Conservation (phyloP, 768 basidiomycete genomes). For the Panellus pusillus region DNA sequence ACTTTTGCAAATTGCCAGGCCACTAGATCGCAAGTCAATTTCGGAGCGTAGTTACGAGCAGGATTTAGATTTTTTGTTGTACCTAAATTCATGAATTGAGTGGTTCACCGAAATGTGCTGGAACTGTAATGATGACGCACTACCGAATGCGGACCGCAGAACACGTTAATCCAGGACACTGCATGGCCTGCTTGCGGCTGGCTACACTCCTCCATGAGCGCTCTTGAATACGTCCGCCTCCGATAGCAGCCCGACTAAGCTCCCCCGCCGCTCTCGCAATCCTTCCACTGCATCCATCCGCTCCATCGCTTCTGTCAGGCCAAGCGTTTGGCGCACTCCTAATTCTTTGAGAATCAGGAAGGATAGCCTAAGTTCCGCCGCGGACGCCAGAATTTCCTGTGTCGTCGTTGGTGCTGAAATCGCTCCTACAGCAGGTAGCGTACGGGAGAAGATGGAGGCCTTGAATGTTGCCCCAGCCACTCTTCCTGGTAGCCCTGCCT, state of each 20-base stretch:
- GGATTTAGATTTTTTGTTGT: too few species aligned
- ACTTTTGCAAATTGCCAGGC: too few species aligned
- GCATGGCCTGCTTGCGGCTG: not conserved
- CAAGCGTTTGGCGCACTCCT: constrained; percentile 18
- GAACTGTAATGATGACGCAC: not conserved
- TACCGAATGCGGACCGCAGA: not conserved
- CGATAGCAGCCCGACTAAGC: constrained; percentile 1
- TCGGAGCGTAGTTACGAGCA: too few species aligned
- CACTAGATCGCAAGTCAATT: too few species aligned
- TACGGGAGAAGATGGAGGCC: constrained; percentile 20
- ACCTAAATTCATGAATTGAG: constrained; percentile 10
- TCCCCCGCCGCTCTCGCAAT: constrained; percentile 15
- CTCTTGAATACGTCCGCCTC: constrained; percentile 12
- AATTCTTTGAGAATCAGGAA: constrained; percentile 14
- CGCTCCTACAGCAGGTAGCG: constrained; percentile 1
- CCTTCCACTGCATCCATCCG: constrained; percentile 19
- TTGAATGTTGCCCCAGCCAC: constrained; percentile 11
- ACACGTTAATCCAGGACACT: not conserved
- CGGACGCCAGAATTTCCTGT: constrained; percentile 8
- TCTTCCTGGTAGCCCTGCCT: constrained; percentile 13
- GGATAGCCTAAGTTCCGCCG: constrained; percentile 12
- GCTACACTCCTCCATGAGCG: constrained; percentile 10
- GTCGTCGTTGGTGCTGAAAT: constrained; percentile 16
- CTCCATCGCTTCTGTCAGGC: constrained; percentile 16
- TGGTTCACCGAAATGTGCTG: not conserved